A percentile compares a stretch with the other conserved stretches of the same genome.
These are phyloP conservation scores for Magnolia kwangsiensis DNA, from an alignment of 164 flowering plant species.

Conservation along the genomic window DNA sequence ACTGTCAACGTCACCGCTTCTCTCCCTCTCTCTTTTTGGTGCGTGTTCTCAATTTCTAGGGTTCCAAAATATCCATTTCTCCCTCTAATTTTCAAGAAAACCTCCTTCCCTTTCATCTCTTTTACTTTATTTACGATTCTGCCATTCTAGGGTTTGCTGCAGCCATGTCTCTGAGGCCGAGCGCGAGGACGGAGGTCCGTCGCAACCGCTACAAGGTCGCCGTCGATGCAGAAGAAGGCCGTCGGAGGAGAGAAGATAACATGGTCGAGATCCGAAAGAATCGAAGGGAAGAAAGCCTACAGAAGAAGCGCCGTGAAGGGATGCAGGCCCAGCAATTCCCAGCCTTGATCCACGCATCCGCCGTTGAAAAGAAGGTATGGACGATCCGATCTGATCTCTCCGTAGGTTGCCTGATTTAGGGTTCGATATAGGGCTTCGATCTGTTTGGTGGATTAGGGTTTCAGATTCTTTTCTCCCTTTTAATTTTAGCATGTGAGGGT, in stretches of 20 bases:
- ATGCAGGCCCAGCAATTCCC: constrained; percentile 46
- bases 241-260: constrained; percentile 72
- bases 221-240: constrained; percentile 81
- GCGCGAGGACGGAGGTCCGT: constrained; percentile 64
- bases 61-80: background rate
- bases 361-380: constrained; percentile 50
- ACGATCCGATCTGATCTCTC: background rate
- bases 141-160: constrained; percentile 1
- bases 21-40: background rate
- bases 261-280: constrained; percentile 86
- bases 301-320: constrained; percentile 75
- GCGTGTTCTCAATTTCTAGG: background rate
- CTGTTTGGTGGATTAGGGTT: background rate
- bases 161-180: constrained; percentile 73
- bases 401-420: background rate
- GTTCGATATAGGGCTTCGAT: background rate
- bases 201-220: constrained; percentile 81
- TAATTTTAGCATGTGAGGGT: too few species aligned
- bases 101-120: background rate
- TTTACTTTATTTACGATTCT: background rate
- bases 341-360: constrained; percentile 30
- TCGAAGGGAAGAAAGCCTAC: constrained; percentile 65
- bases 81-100: background rate
- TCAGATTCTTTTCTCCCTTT: too few species aligned
- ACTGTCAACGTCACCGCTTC: too few species aligned